Evolutionary conservation across 1,139 yeast species (phyloP), one percentile per base, ranked within the genome.

Genomic region (Saccharomycopsis crataegensis): DNA sequence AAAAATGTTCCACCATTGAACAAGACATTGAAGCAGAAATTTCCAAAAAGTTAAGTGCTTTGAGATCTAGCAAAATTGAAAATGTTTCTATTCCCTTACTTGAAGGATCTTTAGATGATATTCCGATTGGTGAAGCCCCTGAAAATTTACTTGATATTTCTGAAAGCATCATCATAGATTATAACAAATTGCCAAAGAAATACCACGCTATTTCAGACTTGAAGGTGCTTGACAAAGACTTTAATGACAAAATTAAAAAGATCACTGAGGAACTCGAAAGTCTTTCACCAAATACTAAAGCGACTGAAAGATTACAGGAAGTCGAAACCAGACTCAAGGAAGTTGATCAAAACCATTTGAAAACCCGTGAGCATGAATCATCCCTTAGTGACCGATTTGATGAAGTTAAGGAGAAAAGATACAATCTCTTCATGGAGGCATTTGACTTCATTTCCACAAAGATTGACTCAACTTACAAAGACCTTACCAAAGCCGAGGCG

Each of bases 401-500:
- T 48, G 76, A 73, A 6, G 72, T 89, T 14, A 86, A 80, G 62
- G 73, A 72, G 9, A 72, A 75, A 58, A 77, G 99, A 58, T 76
- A 76, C 57, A 78, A 79, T 8, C 62, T 70, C 43, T 91, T 90
- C 66, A 82, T 78, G 69, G 73, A 74, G 51, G 95, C 96, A 0
- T 91, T 84, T 62, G 78, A 80, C 38, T 94, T 86, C 63, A 86
- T 91, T 46, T 78, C 91, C 1, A 76, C 74, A 0, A 75, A 78
- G 57, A 86, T 91, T 61, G 96, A 89, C 65, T 70, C 74, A 1
- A 83, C 89, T n/a, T 91, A 91, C 69, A 87, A 91, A 64, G 97
- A 91, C 61, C 73, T 91, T 57, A 93, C 98, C 0, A 82, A 78
- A 60, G 76, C 84, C 0, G 68, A 74, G 8, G 76, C 83, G 0